Evolutionary conservation across 2,329 filamentous ascomycete species (phyloP), one percentile per base, ranked within the genome.

Genomic region (Diatrype stigma): DNA sequence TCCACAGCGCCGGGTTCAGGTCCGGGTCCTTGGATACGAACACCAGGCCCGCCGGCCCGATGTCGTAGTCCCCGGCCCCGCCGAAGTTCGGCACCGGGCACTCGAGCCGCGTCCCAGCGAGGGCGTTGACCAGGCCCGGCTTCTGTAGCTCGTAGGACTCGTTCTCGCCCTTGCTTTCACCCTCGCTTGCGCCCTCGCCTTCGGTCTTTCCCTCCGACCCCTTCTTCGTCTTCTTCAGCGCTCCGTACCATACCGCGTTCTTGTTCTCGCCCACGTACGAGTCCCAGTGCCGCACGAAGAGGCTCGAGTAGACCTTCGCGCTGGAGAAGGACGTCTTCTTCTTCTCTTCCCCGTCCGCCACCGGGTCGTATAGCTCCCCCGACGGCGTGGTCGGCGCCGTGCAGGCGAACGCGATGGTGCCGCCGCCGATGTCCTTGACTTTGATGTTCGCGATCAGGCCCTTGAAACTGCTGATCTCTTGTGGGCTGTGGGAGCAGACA

Each of bases 271-370:
- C 83, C 23, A 84, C 74, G 70, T 86, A 95, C n/a, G 78, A 69
- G 65, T 95, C 89, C 90, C 90, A 95, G 63, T 95, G 89, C 14
- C 90, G 81, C 26, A 89, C 87, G 62, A 89, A 94, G 23, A 92
- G 80, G 45, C 80, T 82, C 19, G 82, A 82, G 67, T 94, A 94
- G 21, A 90, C 78, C 60, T 81, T 85, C 26, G 82, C 90, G 3
- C 82, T 80, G 19, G 85, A 85, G 22, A 76, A 70, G 2, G 80
- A 73, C 62, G 84, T 82, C 55, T 80, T 72, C 35, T 80, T 82
- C 14, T 77, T n/a, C n/a, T n/a, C n/a, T n/a, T n/a, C n/a, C n/a
- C n/a, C n/a, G n/a, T n/a, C n/a, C n/a, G n/a, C 75, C 35, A 84
- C 75, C 12, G 82, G 75, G 64, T 88, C 88, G 70, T 85, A 85